Evolutionary conservation across 768 basidiomycete genomes (phyloP).

Genomic region (Mycena filopes): DNA sequence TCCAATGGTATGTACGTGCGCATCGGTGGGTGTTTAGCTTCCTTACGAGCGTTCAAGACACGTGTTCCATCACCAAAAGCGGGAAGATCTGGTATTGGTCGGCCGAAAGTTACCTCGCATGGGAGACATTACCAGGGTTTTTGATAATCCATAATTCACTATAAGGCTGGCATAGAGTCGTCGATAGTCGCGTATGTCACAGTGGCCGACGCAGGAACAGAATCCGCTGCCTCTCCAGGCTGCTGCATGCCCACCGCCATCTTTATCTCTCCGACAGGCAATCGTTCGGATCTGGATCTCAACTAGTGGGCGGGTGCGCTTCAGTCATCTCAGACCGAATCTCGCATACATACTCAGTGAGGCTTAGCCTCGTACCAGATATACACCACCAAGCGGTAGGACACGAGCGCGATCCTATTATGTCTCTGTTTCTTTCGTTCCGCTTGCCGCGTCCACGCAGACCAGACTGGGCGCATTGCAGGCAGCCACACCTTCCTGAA

Average conservation of each 20-base stretch:
- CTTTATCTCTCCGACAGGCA: background rate
- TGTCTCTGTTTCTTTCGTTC: slow-evolving; percentile 29
- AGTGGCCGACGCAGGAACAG: slow-evolving; percentile 3
- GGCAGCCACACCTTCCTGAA: slow-evolving; percentile 61
- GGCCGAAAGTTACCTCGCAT: too few species aligned
- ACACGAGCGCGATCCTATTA: slow-evolving; percentile 39
- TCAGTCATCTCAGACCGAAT: background rate
- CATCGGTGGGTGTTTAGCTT: too few species aligned
- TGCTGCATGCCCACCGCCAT: background rate
- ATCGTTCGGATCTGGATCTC: slow-evolving; percentile 42
- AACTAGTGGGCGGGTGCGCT: slow-evolving; percentile 58
- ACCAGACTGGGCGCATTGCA: slow-evolving; percentile 57
- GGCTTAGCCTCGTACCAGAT: slow-evolving; percentile 59
- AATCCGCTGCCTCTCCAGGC: slow-evolving; percentile 26
- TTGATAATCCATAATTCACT: too few species aligned
- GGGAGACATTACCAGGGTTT: too few species aligned
- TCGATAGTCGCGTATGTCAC: slow-evolving; percentile 50
- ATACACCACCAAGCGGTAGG: slow-evolving; percentile 50
- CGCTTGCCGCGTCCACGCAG: background rate
- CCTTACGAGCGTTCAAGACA: too few species aligned
- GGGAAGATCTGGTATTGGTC: too few species aligned
- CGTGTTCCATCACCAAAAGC: too few species aligned
- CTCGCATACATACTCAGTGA: background rate
- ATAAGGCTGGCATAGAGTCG: too few species aligned
- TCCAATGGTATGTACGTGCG: too few species aligned